Base-by-base conservation (phyloP, 1,284 basidiomycete species). In the Cryptococcus wingfieldii region DNA sequence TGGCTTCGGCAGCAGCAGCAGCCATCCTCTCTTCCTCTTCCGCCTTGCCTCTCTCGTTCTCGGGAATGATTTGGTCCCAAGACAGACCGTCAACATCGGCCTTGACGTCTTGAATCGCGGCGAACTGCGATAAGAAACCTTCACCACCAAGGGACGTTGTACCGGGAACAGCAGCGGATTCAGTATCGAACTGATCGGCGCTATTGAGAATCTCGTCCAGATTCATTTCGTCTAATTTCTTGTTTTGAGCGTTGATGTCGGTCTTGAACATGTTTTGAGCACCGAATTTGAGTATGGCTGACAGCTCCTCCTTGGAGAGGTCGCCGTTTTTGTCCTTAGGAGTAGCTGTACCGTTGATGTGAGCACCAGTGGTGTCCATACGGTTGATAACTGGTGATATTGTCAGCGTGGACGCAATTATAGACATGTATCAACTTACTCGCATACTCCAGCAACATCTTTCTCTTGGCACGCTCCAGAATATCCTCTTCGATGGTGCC, bases 221-320 rank as follows among this genome's bases (percentile, higher is more conserved):
- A 76, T 99, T 94, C 91, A 99, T 94, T 74, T 98, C 93, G 71
- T 97, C 95, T 45, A 99, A 86, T 79, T 98, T 98, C 79, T 94
- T 85, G 77, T 86, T 93, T 77, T 96, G 92, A 59, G 88, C 86
- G 52, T 81, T 83, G 75, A 95, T 91, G 77, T 97, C 93, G 74
- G 92, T 93, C 82, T 98, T 95, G 80, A 98, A 98, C 90, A 99
- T 94, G 79, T 90, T 97, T 77, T 94, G 92, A 9, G 96, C 96
- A 53, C 96, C 96, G 75, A 97, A 98, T 79, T 98, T 98, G 76
- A 99, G 84, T 56, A 98, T 97, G n/a, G 94, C 93, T 38, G 90
- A 90, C 39, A 99, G 83, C 76, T 99, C 96, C 66, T 98, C 96
- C 78, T 95, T 97, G 77, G 90, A 96, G 67, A 97, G 83, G 39